These are phyloP conservation scores for Perkinsela sp. DNA, from an alignment of 208 protist genomes.

Conservation along the genomic window DNA sequence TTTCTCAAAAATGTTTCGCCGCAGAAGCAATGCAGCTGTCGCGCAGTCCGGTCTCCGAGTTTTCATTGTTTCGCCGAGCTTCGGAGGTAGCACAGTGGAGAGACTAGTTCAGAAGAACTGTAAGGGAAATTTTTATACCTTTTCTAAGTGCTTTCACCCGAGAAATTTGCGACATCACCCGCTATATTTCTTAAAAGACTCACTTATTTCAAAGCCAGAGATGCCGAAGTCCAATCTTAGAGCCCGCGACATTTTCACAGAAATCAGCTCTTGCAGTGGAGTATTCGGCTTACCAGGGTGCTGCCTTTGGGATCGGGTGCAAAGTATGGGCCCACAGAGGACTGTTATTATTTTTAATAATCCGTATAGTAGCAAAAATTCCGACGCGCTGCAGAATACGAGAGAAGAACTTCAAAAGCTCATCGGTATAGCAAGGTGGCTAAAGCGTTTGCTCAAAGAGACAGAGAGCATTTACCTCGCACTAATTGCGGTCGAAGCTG, in stretches of 20 bases:
- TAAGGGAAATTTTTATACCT: not conserved
- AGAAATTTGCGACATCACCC: not conserved
- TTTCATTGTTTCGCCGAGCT: not conserved
- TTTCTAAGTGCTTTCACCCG: not conserved
- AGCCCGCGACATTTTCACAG: not conserved
- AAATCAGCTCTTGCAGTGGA: not conserved
- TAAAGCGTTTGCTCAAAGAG: not conserved
- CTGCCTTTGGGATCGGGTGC: not conserved
- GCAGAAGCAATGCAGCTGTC: not conserved
- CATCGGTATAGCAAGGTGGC: not conserved
- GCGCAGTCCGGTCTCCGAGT: constrained; percentile 3
- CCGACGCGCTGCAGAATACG: not conserved
- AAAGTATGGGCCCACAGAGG: too few species aligned
- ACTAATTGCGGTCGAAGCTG: not conserved
- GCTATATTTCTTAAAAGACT: not conserved
- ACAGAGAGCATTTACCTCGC: not conserved
- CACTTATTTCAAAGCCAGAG: too few species aligned
- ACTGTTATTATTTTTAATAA: too few species aligned
- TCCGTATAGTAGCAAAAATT: too few species aligned
- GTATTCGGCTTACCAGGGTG: not conserved
- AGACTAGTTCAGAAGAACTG: not conserved
- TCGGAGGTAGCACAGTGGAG: not conserved
- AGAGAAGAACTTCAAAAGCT: not conserved
- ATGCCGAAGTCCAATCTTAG: too few species aligned
- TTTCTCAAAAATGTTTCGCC: constrained; percentile 2